phyloP scores from a whole-genome alignment of 129 eudicot genomes.

The Saussurea involucrata region DNA sequence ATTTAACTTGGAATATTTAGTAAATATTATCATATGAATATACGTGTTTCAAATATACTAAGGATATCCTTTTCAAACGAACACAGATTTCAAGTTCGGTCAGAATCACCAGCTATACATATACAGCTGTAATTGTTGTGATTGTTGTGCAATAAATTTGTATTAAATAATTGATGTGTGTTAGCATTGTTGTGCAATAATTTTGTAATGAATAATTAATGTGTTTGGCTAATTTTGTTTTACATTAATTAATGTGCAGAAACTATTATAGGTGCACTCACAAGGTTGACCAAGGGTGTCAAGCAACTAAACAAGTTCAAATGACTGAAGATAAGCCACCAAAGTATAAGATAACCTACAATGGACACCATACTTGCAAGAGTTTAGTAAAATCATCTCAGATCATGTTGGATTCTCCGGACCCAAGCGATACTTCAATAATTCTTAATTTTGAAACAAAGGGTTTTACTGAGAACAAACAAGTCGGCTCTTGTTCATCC shows the following conservation, averaged over 20 bases:
- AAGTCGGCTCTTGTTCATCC: neutral
- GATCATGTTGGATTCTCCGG: conserved; percentile 21
- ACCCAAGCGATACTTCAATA: conserved; percentile 22
- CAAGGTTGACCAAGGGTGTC: conserved; percentile 58
- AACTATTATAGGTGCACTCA: conserved; percentile 67
- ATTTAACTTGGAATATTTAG: neutral
- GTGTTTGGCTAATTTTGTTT: neutral
- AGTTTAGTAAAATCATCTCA: conserved; percentile 17
- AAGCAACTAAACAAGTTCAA: conserved; percentile 61
- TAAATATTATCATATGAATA: neutral
- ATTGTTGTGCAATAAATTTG: neutral
- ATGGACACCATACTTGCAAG: conserved; percentile 46
- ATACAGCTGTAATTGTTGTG: neutral
- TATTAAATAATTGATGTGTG: neutral
- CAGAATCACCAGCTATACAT: neutral
- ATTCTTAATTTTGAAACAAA: conserved; percentile 34
- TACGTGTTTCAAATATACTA: neutral
- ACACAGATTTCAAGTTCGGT: neutral
- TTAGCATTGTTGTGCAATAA: no score
- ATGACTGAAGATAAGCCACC: conserved; percentile 35
- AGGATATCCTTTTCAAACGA: neutral
- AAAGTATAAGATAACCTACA: conserved; percentile 39
- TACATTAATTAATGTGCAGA: conserved; percentile 29
- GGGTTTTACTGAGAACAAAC: neutral
- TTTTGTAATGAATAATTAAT: neutral